Percentiles rank a stretch among this genome's conserved stretches.
Evolutionary conservation across 306 rosid species (phyloP).

Genomic region (Cucumis hystrix): DNA sequence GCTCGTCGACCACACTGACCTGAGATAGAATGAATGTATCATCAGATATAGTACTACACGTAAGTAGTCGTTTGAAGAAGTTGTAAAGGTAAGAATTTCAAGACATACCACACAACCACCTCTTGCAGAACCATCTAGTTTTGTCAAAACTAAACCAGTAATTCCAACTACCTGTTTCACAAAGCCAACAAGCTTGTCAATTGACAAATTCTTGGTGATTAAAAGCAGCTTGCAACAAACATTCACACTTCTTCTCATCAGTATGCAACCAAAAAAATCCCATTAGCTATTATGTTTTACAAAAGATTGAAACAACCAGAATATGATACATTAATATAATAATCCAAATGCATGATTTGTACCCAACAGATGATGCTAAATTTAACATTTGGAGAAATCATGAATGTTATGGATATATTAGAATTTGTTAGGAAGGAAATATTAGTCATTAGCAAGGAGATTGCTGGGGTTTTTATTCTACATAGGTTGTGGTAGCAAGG

Average conservation of each 20-base stretch:
- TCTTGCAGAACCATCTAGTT: slow-evolving; percentile 94
- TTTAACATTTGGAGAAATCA: background rate
- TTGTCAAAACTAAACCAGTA: slow-evolving; percentile 84
- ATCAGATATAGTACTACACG: background rate
- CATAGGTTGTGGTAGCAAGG: too few relatives aligned
- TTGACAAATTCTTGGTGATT: background rate
- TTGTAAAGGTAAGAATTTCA: background rate
- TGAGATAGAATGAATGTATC: slow-evolving; percentile 17
- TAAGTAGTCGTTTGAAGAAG: background rate
- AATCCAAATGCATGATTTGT: background rate
- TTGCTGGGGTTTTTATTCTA: too few relatives aligned
- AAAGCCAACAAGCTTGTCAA: slow-evolving; percentile 5
- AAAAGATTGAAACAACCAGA: background rate
- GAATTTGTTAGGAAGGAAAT: too few relatives aligned
- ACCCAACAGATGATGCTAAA: background rate
- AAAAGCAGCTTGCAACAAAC: background rate
- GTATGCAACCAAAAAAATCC: background rate
- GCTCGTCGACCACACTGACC: slow-evolving; percentile 96
- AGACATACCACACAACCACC: slow-evolving; percentile 94
- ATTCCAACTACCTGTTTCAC: slow-evolving; percentile 67
- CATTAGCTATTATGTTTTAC: background rate
- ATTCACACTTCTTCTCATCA: background rate
- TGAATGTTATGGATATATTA: background rate
- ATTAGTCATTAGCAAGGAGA: too few relatives aligned
- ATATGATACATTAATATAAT: background rate